phyloP scores from a whole-genome alignment of 2,329 filamentous ascomycete genomes.

The Sarocladiaceae sp. region DNA sequence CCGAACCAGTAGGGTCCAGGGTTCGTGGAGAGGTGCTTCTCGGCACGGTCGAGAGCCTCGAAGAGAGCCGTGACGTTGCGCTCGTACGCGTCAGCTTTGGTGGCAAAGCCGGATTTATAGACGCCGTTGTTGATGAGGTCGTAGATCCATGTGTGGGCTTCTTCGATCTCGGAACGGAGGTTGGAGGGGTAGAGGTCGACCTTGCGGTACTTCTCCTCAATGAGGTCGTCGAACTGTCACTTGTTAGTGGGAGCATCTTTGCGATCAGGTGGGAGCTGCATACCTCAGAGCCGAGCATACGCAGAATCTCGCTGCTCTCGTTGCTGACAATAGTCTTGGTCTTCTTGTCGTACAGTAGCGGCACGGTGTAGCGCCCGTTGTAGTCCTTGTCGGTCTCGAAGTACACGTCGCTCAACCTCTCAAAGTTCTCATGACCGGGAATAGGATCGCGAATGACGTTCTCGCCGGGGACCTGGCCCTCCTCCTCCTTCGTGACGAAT shows the following conservation, averaged over 20 bases:
- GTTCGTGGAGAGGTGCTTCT: constrained; percentile 54
- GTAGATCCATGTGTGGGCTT: constrained; percentile 76
- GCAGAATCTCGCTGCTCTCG: constrained; percentile 85
- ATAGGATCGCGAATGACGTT: constrained; percentile 63
- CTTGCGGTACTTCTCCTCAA: constrained; percentile 52
- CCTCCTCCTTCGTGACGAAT: constrained; percentile 61
- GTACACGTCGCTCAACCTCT: constrained; percentile 72
- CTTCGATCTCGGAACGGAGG: constrained; percentile 65
- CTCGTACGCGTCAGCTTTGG: constrained; percentile 76
- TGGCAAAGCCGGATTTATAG: constrained; percentile 77
- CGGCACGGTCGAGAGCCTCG: constrained; percentile 66
- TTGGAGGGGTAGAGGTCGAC: constrained; percentile 62
- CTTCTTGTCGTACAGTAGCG: constrained; percentile 77
- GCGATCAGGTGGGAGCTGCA: constrained; percentile 9
- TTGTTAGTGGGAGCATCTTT: no score
- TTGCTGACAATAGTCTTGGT: constrained; percentile 77
- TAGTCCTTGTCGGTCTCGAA: constrained; percentile 68
- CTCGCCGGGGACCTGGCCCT: constrained; percentile 41
- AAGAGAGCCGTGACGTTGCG: constrained; percentile 66
- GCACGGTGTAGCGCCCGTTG: constrained; percentile 76
- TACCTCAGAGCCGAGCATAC: constrained; percentile 77
- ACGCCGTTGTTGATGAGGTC: constrained; percentile 65
- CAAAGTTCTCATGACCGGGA: constrained; percentile 62
- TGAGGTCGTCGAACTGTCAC: constrained; percentile 62
- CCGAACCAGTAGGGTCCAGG: constrained; percentile 71